These are phyloP conservation scores for Myxozyma kluyveri DNA, from an alignment of 805 yeast genomes.

Conservation along the genomic window DNA sequence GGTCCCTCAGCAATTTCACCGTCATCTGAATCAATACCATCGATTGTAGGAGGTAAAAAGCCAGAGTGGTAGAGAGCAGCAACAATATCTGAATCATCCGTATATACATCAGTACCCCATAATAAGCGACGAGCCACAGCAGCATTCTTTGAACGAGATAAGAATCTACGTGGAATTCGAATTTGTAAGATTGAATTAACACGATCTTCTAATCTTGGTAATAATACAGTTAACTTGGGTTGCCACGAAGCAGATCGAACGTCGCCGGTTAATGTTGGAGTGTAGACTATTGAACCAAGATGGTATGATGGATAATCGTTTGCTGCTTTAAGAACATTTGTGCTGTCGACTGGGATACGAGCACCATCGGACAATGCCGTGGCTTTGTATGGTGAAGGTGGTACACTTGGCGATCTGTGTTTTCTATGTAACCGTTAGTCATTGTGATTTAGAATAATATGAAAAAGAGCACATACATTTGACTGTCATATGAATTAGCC, in stretches of 20 bases:
- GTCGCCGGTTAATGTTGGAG: constrained; percentile 25
- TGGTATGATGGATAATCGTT: constrained; percentile 45
- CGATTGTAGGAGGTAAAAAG: constrained; percentile 42
- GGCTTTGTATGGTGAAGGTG: not conserved
- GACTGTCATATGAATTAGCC: too few species aligned
- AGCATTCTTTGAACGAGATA: constrained; percentile 40
- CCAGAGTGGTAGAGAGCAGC: constrained; percentile 76
- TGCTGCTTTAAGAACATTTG: constrained; percentile 44
- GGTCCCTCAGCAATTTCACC: constrained; percentile 31
- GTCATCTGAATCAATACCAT: constrained; percentile 38
- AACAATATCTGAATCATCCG: constrained; percentile 88
- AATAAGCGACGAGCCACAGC: constrained; percentile 52
- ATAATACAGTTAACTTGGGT: constrained; percentile 3
- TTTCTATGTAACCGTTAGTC: too few species aligned
- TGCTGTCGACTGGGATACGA: constrained; percentile 39
- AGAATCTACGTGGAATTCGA: constrained; percentile 50
- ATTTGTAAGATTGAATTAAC: constrained; percentile 50
- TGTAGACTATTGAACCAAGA: constrained; percentile 59
- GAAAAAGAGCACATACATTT: too few species aligned
- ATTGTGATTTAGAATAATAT: too few species aligned
- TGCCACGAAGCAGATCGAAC: not conserved
- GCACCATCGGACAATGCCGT: not conserved
- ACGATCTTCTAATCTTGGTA: constrained; percentile 34
- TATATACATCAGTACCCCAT: constrained; percentile 93
- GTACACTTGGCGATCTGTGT: not conserved